Evolutionary conservation across 352 stramenopile genomes (phyloP), one percentile per base, ranked within the genome.

Genomic region (Pythium rhizo-oryzae): DNA sequence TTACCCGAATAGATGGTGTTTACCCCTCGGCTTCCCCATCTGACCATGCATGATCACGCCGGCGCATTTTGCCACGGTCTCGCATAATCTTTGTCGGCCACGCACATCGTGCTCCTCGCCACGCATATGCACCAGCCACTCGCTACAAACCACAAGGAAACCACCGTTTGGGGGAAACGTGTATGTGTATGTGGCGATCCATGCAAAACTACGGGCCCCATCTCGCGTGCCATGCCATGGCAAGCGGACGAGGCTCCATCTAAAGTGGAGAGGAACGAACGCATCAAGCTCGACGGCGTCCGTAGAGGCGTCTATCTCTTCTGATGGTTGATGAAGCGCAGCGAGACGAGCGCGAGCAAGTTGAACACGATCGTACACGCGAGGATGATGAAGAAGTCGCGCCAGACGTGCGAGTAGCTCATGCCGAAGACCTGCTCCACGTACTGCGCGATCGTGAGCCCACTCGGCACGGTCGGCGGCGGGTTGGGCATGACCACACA

Each of bases 391-490:
- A 59, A 53, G 39, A 67, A 60, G 60, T 67, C n/a, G 50, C 60
- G 60, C 60, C 60, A 67, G 9, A 67, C 18, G 39, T 67, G 49
- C 25, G 15, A n/a, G 60, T 67, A 67, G 50, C 37, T 59, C 49
- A 60, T 60, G 25, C 60, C 50, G 19, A 83, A 47, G 43, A 83
- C 47, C 37, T 79, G 64, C 37, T 62, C 62, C 59, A 73, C 71
- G 33, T 82, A 70, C 23, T 78, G 37, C 37, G 83, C 86, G 23
- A 93, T 68, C 21, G 35, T 59, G 18, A 60, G 37, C 5, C 60
- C 50, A 2, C 24, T 12, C 13, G n/a, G 11, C 12, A 67, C 60
- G 25, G 51, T 67, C 35, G 60, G 60, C 21, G 60, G 60, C 24
- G 51, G 50, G 51, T 67, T 60, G 8, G 12, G 18, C 60, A 67